Evolutionary conservation across 73 alveolate species (phyloP).

Genomic region (Paramecium tetraurelia): DNA sequence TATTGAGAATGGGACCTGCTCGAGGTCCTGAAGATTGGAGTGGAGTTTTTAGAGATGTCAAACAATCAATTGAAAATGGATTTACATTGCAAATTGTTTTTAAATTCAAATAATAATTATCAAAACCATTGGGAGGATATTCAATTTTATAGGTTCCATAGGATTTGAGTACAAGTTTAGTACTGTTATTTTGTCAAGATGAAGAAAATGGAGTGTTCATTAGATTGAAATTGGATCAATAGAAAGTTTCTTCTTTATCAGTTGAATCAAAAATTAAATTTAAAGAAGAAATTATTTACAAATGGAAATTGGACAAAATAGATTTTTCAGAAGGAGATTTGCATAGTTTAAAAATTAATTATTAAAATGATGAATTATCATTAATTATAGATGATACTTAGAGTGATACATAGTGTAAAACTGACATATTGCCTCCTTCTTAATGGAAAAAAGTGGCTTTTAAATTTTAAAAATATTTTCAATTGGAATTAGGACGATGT

Average conservation of each 20-base stretch:
- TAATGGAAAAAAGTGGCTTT: constrained; percentile 2
- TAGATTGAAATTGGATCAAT: not conserved
- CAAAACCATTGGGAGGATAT: not conserved
- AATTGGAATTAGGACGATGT: constrained; percentile 42
- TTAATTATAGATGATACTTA: constrained; percentile 25
- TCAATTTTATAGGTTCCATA: not conserved
- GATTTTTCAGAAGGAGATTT: constrained; percentile 47
- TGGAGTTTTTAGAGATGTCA: constrained; percentile 44
- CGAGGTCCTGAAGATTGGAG: constrained; percentile 45
- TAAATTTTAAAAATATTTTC: constrained; percentile 23
- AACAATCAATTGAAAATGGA: constrained; percentile 37
- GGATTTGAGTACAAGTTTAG: not conserved
- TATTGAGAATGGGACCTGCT: constrained; percentile 45
- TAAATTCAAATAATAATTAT: not conserved
- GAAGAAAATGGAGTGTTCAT: not conserved
- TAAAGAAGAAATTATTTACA: not conserved
- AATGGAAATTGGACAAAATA: constrained; percentile 30
- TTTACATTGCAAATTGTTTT: not conserved
- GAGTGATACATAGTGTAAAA: not conserved
- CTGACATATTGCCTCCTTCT: not conserved
- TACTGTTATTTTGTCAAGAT: not conserved
- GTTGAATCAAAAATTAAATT: not conserved
- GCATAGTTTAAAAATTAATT: constrained; percentile 21
- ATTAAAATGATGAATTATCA: constrained; percentile 52
- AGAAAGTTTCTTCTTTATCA: not conserved